Evolutionary conservation across 31 red algal genomes (phyloP).

Genomic region (Odonthalia washingtoniensis): DNA sequence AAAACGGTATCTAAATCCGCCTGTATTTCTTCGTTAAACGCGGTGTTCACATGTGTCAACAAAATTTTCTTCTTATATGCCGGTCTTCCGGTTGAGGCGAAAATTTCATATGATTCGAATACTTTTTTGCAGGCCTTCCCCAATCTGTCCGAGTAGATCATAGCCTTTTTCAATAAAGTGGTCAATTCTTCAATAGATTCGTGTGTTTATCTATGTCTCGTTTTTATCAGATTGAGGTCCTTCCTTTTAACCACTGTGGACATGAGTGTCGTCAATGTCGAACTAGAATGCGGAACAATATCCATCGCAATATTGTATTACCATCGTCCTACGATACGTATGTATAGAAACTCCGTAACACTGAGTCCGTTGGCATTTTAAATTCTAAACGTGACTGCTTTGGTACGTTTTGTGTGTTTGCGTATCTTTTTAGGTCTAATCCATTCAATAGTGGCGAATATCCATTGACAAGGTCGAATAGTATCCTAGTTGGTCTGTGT

Average conservation of each 20-base stretch:
- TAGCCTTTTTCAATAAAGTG: too few relatives aligned
- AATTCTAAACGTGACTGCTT: neutral
- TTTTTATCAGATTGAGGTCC: too few relatives aligned
- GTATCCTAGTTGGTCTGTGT: neutral
- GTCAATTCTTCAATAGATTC: too few relatives aligned
- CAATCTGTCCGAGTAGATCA: too few relatives aligned
- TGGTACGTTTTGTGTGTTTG: neutral
- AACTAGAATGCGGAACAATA: neutral
- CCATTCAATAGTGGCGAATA: neutral
- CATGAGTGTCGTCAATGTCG: neutral
- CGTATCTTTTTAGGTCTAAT: neutral
- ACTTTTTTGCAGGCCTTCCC: neutral
- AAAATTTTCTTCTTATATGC: neutral
- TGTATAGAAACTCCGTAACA: neutral
- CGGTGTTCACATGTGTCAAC: neutral
- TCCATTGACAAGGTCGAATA: constrained; percentile 6
- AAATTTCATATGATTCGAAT: neutral
- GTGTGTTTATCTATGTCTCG: too few relatives aligned
- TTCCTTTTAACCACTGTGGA: neutral
- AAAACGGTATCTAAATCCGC: too few relatives aligned
- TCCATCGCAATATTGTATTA: neutral
- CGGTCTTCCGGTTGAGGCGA: neutral
- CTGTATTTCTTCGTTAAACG: neutral
- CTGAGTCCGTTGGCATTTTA: neutral
- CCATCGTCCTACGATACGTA: neutral